Conservation (phyloP, 495 filamentous ascomycete genomes). For the Daldinia vernicosa region DNA sequence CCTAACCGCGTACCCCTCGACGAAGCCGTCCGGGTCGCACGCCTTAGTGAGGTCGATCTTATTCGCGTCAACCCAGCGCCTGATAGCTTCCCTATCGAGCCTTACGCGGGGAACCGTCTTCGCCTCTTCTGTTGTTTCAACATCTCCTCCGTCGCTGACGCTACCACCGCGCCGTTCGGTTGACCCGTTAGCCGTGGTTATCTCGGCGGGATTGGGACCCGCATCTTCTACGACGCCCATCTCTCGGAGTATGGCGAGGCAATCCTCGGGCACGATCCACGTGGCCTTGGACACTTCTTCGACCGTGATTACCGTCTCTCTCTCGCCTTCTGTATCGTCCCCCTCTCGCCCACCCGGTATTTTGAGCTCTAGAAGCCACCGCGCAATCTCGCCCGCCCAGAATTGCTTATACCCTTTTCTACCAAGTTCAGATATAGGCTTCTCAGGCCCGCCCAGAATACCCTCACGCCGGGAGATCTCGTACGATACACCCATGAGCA, state of each 20-base stretch:
- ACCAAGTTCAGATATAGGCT: conserved; percentile 86
- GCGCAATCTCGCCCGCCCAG: conserved; percentile 82
- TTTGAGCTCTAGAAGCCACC: conserved; percentile 65
- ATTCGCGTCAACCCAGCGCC: conserved; percentile 61
- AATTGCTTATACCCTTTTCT: conserved; percentile 80
- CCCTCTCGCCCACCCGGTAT: conserved; percentile 46
- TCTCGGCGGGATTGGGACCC: conserved; percentile 54
- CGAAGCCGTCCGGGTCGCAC: conserved; percentile 66
- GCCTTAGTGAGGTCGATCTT: conserved; percentile 57
- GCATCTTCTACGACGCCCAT: conserved; percentile 78
- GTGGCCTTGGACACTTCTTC: conserved; percentile 64
- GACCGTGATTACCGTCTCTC: conserved; percentile 50
- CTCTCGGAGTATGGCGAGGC: conserved; percentile 76
- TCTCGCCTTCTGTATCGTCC: conserved; percentile 7
- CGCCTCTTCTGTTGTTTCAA: conserved; percentile 18
- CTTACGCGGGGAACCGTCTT: conserved; percentile 51
- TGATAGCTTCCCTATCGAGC: conserved; percentile 64
- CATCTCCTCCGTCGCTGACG: conserved; percentile 36
- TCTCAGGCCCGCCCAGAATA: conserved; percentile 90
- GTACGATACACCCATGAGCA: conserved; percentile 94
- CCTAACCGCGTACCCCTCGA: conserved; percentile 57
- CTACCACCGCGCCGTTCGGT: conserved; percentile 3
- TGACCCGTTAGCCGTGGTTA: conserved; percentile 15
- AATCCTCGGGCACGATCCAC: conserved; percentile 84
- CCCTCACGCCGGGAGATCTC: conserved; percentile 87